Base-by-base conservation (phyloP, 2,329 filamentous ascomycete species). In the Emmonsia crescens region DNA sequence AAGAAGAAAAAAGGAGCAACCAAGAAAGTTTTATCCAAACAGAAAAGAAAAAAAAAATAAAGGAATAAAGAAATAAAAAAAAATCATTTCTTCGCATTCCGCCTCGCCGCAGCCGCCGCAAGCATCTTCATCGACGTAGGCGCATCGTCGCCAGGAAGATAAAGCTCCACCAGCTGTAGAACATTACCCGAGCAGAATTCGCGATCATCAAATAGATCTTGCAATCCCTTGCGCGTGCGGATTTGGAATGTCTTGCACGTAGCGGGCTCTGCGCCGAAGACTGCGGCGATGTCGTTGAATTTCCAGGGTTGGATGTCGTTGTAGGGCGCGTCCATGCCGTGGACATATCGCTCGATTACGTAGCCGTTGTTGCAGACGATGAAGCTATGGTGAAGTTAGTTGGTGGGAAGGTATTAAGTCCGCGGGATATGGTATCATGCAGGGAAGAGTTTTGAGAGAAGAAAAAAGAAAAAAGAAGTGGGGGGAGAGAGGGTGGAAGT, bases 331-430 rank as follows among this genome's bases (percentile, higher is more conserved):
- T 91, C 79, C 85, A 88, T 88, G 60, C 90, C 90, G 74, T 96
- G 91, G 69, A 96, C 95, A 73, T 85, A 89, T 36, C 91, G 85
- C 76, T 96, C 91, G 72, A 95, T 94, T 10, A 91, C 94, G 76
- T 89, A 96, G 12, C 91, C 91, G 48, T 92, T 85, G 72, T 95
- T 95, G 80, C 89, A 91, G 67, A 96, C 87, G 64, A 94, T 81
- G 72, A 96, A 93, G 64, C 93, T 85, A 70, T 89, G 10, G 10
- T 38, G 31, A 38, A 36, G n/a, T n/a, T 27, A 49, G 16, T 31
- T 57, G 33, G 36, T 3, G 6, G 16, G 29, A 4, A 24, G n/a
- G n/a, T n/a, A n/a, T n/a, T n/a, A n/a, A n/a, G n/a, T n/a, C n/a
- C n/a, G n/a, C n/a, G n/a, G n/a, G n/a, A n/a, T n/a, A n/a, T n/a